Evolutionary conservation across 208 protist genomes (phyloP), one percentile per base, ranked within the genome.

Genomic region (Leptomonas seymouri): DNA sequence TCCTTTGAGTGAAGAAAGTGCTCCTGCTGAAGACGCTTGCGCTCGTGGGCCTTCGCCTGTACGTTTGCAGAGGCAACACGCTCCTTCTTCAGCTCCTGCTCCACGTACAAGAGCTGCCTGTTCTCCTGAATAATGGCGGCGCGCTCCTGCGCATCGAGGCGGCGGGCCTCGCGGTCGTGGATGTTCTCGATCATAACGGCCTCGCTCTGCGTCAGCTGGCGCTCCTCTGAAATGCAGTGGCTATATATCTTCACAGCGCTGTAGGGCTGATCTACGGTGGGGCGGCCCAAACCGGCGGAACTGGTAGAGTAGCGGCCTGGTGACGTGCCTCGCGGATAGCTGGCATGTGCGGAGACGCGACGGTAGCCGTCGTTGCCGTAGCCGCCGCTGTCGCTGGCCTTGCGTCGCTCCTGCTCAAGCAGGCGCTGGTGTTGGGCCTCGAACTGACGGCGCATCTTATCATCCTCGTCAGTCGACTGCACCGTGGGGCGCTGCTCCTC

Each of bases 171-270:
- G 12, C 81, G 78, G 65, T 90, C 84, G 48, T 84, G 67, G 67
- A 90, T 93, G 23, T 87, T 78, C 6, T 83, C 71, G 25, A 90
- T 67, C 67, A 83, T 71, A 6, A 70, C 46, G 27, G 55, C 25
- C 65, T 90, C 87, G 9, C 59, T 73, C 16, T 66, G 59, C 48
- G 77, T 84, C 31, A 78, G 63, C 12, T 49, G 44, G 49, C 87
- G 84, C 16, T 74, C 71, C 70, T 90, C 78, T 18, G 23, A 31
- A 14, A 76, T 70, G 56, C 67, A 76, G 57, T 76, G 60, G 72
- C 80, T 86, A 56, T 79, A 80, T 34, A 93, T 86, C 71, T 80
- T 68, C n/a, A 64, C 67, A 4, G 74, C 78, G 27, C 78, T 78
- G 25, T 72, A 62, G n/a, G 74, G 57, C 23, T 64, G 62, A 42